phyloP scores from a whole-genome alignment of 148 eudicot species.

The Rhododendron mucronatum region DNA sequence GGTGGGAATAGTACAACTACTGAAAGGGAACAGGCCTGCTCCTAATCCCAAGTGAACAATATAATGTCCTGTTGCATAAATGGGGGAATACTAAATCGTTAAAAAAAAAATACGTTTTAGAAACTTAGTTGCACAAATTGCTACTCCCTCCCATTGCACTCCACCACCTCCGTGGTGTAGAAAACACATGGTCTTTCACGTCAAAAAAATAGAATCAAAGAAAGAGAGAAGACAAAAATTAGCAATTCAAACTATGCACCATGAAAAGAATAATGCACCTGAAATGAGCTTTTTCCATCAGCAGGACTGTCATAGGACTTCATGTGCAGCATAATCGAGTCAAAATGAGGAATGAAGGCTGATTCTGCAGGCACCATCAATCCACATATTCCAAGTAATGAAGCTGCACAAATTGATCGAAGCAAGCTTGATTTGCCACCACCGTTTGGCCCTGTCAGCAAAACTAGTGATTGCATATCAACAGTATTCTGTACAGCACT shows the following conservation, averaged over 20 bases:
- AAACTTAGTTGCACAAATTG: too few species aligned
- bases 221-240: background rate
- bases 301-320: conserved; percentile 98
- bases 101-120: background rate
- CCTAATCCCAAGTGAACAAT: background rate
- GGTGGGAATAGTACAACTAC: background rate
- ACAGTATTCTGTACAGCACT: conserved; percentile 71
- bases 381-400: conserved; percentile 93
- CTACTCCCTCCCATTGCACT: background rate
- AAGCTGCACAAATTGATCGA: conserved; percentile 90
- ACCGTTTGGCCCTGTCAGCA: conserved; percentile 95
- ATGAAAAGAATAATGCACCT: conserved; percentile 40
- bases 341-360: conserved; percentile 86
- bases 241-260: background rate
- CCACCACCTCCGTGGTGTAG: background rate
- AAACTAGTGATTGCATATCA: conserved; percentile 78
- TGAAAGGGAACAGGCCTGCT: background rate
- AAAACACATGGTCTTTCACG: background rate
- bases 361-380: conserved; percentile 96
- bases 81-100: background rate
- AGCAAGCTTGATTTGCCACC: conserved; percentile 97
- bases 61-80: background rate
- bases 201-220: background rate
- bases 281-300: conserved; percentile 98
- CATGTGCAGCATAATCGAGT: conserved; percentile 89